Conservation (phyloP, 1,284 basidiomycete genomes). For the Leccinum pachyderme region DNA sequence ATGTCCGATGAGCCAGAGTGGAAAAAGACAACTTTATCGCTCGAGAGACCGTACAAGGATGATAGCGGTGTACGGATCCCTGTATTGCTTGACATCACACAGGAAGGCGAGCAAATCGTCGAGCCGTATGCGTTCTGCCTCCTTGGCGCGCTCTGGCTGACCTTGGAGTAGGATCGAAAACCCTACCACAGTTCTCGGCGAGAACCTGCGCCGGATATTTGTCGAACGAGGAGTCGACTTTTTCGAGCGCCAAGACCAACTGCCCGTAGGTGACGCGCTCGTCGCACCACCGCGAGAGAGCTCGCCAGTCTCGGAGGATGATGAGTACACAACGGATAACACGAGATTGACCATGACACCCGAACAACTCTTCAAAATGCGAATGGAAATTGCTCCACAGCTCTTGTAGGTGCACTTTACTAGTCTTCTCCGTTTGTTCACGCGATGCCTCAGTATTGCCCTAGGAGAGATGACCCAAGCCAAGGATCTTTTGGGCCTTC, state of each 20-base stretch:
- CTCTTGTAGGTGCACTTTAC: constrained; percentile 52
- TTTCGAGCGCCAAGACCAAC: constrained; percentile 55
- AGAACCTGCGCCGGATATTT: constrained; percentile 68
- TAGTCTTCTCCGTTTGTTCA: constrained; percentile 14
- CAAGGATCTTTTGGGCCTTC: constrained; percentile 57
- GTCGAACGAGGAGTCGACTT: constrained; percentile 70
- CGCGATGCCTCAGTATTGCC: constrained; percentile 50
- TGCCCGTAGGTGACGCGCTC: constrained; percentile 22
- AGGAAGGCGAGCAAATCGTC: constrained; percentile 64
- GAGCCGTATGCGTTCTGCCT: constrained; percentile 54
- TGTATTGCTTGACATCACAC: constrained; percentile 63
- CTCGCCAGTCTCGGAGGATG: constrained; percentile 27
- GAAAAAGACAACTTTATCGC: constrained; percentile 61
- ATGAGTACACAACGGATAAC: constrained; percentile 32
- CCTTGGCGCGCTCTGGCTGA: constrained; percentile 17
- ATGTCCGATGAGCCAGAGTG: constrained; percentile 45
- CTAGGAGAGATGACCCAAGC: constrained; percentile 76
- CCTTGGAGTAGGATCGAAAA: constrained; percentile 46
- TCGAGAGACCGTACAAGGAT: constrained; percentile 77
- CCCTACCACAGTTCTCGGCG: constrained; percentile 51
- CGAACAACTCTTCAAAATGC: constrained; percentile 73
- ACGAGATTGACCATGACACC: constrained; percentile 55
- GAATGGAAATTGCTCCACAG: constrained; percentile 64
- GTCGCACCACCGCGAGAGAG: constrained; percentile 25
- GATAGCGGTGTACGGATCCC: constrained; percentile 62